A percentile compares a stretch with the other conserved stretches of the same genome.
phyloP scores from a whole-genome alignment of 352 stramenopile species.

The Pythium vanterpoolii region DNA sequence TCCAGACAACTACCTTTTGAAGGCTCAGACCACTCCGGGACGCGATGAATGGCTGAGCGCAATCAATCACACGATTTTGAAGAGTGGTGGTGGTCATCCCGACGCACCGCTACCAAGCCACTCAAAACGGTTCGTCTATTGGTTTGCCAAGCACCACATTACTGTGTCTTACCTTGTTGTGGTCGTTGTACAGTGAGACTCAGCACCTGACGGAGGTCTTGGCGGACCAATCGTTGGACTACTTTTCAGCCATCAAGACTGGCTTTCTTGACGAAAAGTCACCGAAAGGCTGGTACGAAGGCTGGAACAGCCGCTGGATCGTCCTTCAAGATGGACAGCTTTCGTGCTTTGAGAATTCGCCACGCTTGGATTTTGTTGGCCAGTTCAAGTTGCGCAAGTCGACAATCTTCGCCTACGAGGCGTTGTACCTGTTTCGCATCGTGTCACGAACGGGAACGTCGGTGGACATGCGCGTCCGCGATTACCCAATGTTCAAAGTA shows the following conservation, averaged over 20 bases:
- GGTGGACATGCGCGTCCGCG: slow-evolving; percentile 77
- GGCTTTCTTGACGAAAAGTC: slow-evolving; percentile 77
- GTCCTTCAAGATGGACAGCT: slow-evolving; percentile 75
- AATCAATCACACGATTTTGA: slow-evolving; percentile 50
- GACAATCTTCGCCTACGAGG: slow-evolving; percentile 70
- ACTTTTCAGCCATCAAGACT: slow-evolving; percentile 74
- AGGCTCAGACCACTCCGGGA: slow-evolving; percentile 55
- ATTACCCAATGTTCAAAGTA: slow-evolving; percentile 69
- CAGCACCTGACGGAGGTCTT: slow-evolving; percentile 46
- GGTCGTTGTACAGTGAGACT: slow-evolving; percentile 1
- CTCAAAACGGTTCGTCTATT: slow-evolving; percentile 15
- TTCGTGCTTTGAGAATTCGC: slow-evolving; percentile 80
- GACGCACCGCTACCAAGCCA: slow-evolving; percentile 11
- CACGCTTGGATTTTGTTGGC: slow-evolving; percentile 61
- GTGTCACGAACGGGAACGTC: slow-evolving; percentile 63
- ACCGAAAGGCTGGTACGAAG: slow-evolving; percentile 77
- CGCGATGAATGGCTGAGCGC: slow-evolving; percentile 66
- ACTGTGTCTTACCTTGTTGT: not conserved
- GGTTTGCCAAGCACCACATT: not conserved
- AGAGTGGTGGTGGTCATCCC: slow-evolving; percentile 20
- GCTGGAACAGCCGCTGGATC: slow-evolving; percentile 77
- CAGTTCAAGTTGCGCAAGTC: slow-evolving; percentile 70
- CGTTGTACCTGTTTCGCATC: slow-evolving; percentile 73
- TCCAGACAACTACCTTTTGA: slow-evolving; percentile 47
- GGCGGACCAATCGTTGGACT: slow-evolving; percentile 63